phyloP scores from a whole-genome alignment of 257 asterid species.

The Ballota nigra region DNA sequence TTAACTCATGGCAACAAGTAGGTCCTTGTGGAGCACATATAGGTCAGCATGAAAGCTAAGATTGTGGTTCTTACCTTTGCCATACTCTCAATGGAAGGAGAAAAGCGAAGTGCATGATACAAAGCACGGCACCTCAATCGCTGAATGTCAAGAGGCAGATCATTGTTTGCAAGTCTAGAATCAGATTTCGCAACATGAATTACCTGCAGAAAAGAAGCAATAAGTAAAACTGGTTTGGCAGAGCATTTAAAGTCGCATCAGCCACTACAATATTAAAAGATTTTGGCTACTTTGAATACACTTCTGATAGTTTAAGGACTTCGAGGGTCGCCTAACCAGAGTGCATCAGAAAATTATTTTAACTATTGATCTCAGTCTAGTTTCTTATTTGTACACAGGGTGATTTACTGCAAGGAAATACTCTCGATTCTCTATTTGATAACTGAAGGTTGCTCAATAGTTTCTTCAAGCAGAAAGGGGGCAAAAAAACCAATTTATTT shows the following conservation, averaged over 20 bases:
- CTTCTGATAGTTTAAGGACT: conserved; percentile 5
- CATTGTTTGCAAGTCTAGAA: conserved; percentile 95
- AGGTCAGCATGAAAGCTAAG: conserved; percentile 16
- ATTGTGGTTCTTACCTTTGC: conserved; percentile 68
- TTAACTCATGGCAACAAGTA: conserved; percentile 2
- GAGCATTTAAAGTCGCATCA: conserved; percentile 4
- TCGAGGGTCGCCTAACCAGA: background rate
- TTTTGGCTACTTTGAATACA: conserved; percentile 5
- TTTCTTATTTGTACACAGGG: background rate
- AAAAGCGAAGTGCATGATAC: conserved; percentile 80
- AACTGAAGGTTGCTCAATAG: background rate
- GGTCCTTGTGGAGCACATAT: conserved; percentile 21
- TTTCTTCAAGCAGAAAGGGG: background rate
- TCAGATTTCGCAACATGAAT: conserved; percentile 94
- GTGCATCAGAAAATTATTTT: background rate
- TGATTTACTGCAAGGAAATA: background rate
- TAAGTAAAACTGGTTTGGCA: conserved; percentile 15
- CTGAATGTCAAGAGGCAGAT: conserved; percentile 90
- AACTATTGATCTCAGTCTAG: background rate
- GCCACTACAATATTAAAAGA: background rate
- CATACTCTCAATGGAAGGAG: conserved; percentile 72
- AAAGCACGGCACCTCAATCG: conserved; percentile 94
- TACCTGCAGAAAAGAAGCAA: conserved; percentile 50
- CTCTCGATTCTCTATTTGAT: conserved; percentile 7
- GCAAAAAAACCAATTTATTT: background rate